Conservation (phyloP, 192 early-diverging fungal species). For the Mortierella alpina region DNA sequence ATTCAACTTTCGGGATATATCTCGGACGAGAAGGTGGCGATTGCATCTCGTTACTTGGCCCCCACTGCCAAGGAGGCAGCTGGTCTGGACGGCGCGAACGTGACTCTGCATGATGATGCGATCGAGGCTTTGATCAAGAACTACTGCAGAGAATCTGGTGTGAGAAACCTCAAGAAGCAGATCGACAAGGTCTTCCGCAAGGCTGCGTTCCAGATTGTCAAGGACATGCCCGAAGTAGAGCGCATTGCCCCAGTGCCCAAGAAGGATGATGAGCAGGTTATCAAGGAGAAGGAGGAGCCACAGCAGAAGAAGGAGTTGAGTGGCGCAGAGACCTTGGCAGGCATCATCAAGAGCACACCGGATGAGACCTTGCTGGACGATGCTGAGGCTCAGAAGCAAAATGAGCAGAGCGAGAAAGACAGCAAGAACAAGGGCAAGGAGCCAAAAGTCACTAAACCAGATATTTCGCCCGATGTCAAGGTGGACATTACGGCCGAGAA, state of each 20-base stretch:
- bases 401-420: slow-evolving; percentile 15
- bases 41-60: slow-evolving; percentile 91
- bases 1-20: slow-evolving; percentile 94
- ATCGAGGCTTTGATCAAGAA: slow-evolving; percentile 87
- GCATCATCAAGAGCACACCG: slow-evolving; percentile 46
- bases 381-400: slow-evolving; percentile 29
- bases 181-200: slow-evolving; percentile 99
- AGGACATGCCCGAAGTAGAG: slow-evolving; percentile 58
- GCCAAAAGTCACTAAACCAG: slow-evolving; percentile 42
- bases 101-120: slow-evolving; percentile 78
- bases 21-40: slow-evolving; percentile 92
- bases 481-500: slow-evolving; percentile 75
- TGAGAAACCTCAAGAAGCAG: slow-evolving; percentile 98
- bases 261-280: slow-evolving; percentile 14
- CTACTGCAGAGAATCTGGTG: slow-evolving; percentile 98
- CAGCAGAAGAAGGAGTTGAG: slow-evolving; percentile 4
- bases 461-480: slow-evolving; percentile 63
- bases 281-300: slow-evolving; percentile 3
- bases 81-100: slow-evolving; percentile 81
- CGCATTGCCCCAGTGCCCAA: slow-evolving; percentile 41
- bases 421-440: slow-evolving; percentile 10
- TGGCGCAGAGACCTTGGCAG: slow-evolving; percentile 21
- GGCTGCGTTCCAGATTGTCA: slow-evolving; percentile 90
- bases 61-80: slow-evolving; percentile 85
- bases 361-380: slow-evolving; percentile 43